Percentiles rank a stretch among this genome's conserved stretches.
Evolutionary conservation across 345 rosid species (phyloP).

Genomic region (Aquilaria yunnanensis): DNA sequence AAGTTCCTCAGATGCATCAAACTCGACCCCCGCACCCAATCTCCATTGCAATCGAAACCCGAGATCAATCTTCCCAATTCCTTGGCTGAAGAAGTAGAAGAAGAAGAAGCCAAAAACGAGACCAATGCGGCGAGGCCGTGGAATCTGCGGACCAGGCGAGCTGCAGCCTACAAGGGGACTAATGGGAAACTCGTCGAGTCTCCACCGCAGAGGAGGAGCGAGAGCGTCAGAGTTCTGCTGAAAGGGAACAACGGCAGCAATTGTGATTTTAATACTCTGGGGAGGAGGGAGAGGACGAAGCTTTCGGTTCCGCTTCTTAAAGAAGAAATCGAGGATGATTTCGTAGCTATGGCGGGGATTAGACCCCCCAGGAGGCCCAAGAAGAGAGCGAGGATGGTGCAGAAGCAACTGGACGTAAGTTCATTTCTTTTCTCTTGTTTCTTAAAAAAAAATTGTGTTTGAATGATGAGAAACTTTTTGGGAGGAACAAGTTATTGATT

Average conservation of each 20-base stretch:
- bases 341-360: conserved; percentile 34
- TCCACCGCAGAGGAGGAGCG: conserved; percentile 13
- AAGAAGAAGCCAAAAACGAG: conserved; percentile 12
- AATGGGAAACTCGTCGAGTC: conserved; percentile 15
- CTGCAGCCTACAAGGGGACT: conserved; percentile 5
- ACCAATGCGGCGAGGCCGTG: conserved; percentile 36
- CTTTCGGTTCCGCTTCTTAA: conserved; percentile 45
- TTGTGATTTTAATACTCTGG: no score
- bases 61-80: neutral
- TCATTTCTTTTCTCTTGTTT: neutral
- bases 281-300: conserved; percentile 31
- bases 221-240: conserved; percentile 12
- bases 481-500: no score
- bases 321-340: conserved; percentile 69
- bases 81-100: neutral
- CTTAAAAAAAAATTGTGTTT: neutral
- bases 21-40: conserved; percentile 11
- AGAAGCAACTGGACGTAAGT: conserved; percentile 63
- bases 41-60: conserved; percentile 10
- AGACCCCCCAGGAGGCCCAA: conserved; percentile 59
- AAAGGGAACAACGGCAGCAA: conserved; percentile 1
- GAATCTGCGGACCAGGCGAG: conserved; percentile 74
- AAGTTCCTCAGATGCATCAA: conserved; percentile 45
- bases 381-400: conserved; percentile 54
- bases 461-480: no score